Base-by-base conservation (phyloP, 2,329 filamentous ascomycete genomes). In the Apiospora hydei region DNA sequence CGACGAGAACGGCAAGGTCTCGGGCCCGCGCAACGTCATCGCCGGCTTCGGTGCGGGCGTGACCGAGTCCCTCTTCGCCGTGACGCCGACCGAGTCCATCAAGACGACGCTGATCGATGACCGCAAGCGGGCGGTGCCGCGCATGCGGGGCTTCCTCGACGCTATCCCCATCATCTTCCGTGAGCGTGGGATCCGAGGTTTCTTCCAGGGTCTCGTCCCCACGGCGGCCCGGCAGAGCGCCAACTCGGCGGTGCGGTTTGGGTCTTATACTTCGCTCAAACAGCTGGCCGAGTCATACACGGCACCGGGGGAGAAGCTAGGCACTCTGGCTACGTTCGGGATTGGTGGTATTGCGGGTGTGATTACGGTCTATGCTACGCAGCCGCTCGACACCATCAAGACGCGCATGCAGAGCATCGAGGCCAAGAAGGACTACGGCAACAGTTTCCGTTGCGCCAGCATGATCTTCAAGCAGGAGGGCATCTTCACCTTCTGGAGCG, bases 41-140 rank as follows among this genome's bases (percentile, higher is more conserved):
- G 95, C 95, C 53, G 96, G 96, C 3, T 98, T 99, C 80, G 94
- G 96, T 72, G 96, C 96, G 11, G 96, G 96, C 71, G 93, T 97
- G 69, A 98, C 96, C 3, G 96, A 99, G 85, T 97, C 94, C 4
- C 84, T 98, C 69, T 85, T 99, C 3, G 96, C 96, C 14, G 96
- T 99, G 46, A 99, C 96, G 46, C 96, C 96, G 0, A 98, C 97
- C 72, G 96, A 99, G 85, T 97, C 94, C 79, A 98, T 99, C 84
- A 99, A 99, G 87, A 99, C 96, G 69, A 97, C 97, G 77, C 86
- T 99, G 89, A 98, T 99, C 80, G 96, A 99, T 81, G 96, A 99
- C 83, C 93, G 94, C 77, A 99, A 99, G 85, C 88, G 89, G 4
- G 87, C 90, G 41, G 94, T 94, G 49, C 96, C 96, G 46, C 91